Evolutionary conservation across 768 basidiomycete species (phyloP), one percentile per base, ranked within the genome.

Genomic region (Termitomyces sp.): DNA sequence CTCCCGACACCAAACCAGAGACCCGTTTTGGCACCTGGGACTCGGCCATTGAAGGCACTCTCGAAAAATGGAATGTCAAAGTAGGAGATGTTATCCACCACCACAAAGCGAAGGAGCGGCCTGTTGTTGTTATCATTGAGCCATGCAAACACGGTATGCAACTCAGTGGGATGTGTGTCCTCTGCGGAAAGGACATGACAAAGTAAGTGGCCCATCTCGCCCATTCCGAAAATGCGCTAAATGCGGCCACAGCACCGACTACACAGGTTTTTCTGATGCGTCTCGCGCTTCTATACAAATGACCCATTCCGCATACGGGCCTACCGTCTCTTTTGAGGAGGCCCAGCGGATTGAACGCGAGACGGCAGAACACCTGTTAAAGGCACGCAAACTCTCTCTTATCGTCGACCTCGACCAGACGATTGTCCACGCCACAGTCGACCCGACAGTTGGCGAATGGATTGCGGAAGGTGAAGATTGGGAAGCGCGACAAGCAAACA

Each of bases 391-490:
- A 70, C 85, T 99, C 33, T 93, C 92, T 34, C 86, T 99, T 50
- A 98, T 99, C 64, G 96, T 99, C 65, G 97, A 99, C 77, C 83
- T 99, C 34, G 97, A 99, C 74, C 97, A 99, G 71, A 99, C 97
- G 13, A 95, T 98, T 69, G 93, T 99, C 4, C 97, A 99, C 68
- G 96, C 97, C 8, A 98, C 96, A 0, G 95, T 98, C 26, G 97
- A 99, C 73, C 96, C 97, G 5, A 98, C 97, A 0, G 93, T 98
- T 1, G 95, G 94, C 33, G 96, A 98, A 70, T 98, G 97, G 97
- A 91, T 97, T 66, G 70, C 81, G 2, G 93, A 94, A 63, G 91
- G 91, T 22, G 85, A 88, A 67, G 82, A 82, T 44, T 93, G 89
- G 89, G 89, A 93, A 65, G 79, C 79, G 44, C 77, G 79, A 49